These are phyloP conservation scores for Liriodendron chinense DNA, from an alignment of 164 flowering plant genomes.

Conservation along the genomic window DNA sequence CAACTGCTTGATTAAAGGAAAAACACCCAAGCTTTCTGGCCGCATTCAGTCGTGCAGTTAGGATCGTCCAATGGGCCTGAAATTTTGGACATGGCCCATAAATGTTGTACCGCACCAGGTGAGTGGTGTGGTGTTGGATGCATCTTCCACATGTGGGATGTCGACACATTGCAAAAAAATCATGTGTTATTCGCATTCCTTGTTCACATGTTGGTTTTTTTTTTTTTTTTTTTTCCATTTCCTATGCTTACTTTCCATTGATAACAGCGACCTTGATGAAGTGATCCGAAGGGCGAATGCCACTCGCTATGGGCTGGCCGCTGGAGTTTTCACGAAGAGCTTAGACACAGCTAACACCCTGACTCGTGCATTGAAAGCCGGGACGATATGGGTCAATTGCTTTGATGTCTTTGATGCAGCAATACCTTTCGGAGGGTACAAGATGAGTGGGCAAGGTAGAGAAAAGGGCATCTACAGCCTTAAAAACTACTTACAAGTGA, in stretches of 20 bases:
- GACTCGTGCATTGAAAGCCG: conserved; percentile 66
- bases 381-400: conserved; percentile 94
- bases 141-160: too few species aligned
- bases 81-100: too few species aligned
- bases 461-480: conserved; percentile 91
- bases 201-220: too few species aligned
- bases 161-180: too few species aligned
- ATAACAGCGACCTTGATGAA: conserved; percentile 62
- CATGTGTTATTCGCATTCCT: too few species aligned
- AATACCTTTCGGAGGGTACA: conserved; percentile 93
- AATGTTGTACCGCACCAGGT: too few species aligned
- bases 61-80: too few species aligned
- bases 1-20: too few species aligned
- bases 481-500: conserved; percentile 78
- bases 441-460: conserved; percentile 89
- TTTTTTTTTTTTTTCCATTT: neutral
- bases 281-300: conserved; percentile 71
- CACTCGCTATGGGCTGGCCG: too few species aligned
- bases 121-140: too few species aligned
- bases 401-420: conserved; percentile 88
- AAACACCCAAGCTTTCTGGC: too few species aligned
- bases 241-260: neutral
- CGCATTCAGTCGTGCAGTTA: too few species aligned
- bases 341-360: conserved; percentile 75
- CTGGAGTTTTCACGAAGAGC: conserved; percentile 76